Conservation (phyloP, 345 rosid genomes). For the Erucastrum elatum region DNA sequence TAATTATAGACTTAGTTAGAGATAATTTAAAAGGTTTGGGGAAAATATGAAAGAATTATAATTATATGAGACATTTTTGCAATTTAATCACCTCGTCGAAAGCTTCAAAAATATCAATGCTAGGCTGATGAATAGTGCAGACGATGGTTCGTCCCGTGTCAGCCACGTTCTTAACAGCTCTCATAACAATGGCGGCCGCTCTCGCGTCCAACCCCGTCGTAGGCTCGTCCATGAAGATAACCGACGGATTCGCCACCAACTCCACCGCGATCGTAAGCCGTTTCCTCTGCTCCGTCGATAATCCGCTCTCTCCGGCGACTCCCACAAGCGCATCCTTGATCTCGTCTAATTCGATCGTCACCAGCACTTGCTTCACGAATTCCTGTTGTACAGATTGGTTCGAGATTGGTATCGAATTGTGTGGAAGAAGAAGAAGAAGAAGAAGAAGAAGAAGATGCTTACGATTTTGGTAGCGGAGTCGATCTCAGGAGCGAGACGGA, state of each 20-base stretch:
- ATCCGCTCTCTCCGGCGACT: constrained; percentile 49
- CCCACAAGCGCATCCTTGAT: constrained; percentile 39
- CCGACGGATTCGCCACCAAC: constrained; percentile 74
- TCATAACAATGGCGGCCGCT: constrained; percentile 88
- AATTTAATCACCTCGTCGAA: constrained; percentile 58
- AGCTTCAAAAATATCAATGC: constrained; percentile 85
- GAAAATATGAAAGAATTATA: background rate
- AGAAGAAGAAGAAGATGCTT: background rate
- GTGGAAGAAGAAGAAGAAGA: background rate
- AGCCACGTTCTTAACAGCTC: constrained; percentile 76
- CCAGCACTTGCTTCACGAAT: constrained; percentile 65
- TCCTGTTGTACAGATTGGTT: constrained; percentile 11
- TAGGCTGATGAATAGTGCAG: constrained; percentile 91
- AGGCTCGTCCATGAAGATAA: constrained; percentile 87
- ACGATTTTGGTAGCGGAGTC: constrained; percentile 61
- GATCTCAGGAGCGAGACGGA: constrained; percentile 70
- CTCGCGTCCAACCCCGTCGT: constrained; percentile 85
- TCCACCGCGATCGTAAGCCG: constrained; percentile 77
- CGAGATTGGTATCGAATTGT: background rate
- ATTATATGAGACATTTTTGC: background rate
- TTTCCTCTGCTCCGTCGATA: constrained; percentile 77
- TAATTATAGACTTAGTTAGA: background rate
- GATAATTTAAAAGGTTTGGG: background rate
- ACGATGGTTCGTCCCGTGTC: constrained; percentile 87
- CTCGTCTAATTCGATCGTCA: constrained; percentile 36